These are phyloP conservation scores for Aspergillus mulundensis DNA, from an alignment of 495 filamentous ascomycete genomes.

Conservation along the genomic window DNA sequence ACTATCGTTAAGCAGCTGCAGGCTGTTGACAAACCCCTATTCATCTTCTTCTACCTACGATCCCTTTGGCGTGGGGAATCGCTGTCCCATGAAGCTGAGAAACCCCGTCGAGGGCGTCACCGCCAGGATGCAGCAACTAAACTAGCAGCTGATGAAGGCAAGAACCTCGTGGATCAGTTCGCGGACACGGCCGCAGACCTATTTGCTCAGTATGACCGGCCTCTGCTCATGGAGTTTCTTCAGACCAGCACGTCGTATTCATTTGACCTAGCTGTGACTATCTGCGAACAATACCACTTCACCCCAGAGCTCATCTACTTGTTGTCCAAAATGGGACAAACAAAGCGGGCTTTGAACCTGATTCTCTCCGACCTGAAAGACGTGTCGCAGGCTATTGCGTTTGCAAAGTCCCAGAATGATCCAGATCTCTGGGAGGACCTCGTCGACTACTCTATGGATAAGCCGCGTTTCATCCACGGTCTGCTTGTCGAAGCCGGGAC, in stretches of 20 bases:
- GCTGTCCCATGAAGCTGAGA: conserved; percentile 35
- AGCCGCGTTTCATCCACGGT: conserved; percentile 87
- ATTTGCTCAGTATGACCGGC: conserved; percentile 77
- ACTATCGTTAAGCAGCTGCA: conserved; percentile 73
- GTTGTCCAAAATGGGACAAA: conserved; percentile 89
- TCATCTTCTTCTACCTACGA: conserved; percentile 88
- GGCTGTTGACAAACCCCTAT: conserved; percentile 51
- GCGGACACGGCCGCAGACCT: conserved; percentile 80
- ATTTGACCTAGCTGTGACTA: conserved; percentile 68
- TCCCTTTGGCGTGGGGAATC: conserved; percentile 76
- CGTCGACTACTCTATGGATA: conserved; percentile 93
- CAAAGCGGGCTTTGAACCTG: conserved; percentile 80
- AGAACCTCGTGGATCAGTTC: conserved; percentile 75
- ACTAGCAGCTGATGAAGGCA: conserved; percentile 56
- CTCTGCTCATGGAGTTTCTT: conserved; percentile 81
- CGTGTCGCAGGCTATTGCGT: conserved; percentile 85
- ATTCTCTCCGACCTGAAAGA: conserved; percentile 87
- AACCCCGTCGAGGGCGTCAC: conserved; percentile 37
- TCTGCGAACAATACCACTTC: conserved; percentile 74
- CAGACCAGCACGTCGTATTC: conserved; percentile 76
- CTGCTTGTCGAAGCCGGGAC: conserved; percentile 92
- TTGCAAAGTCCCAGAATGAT: conserved; percentile 89
- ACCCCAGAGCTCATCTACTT: conserved; percentile 90
- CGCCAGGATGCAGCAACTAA: conserved; percentile 41
- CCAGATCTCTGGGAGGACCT: conserved; percentile 91